Evolutionary conservation across 129 eudicot species (phyloP).

Genomic region (Escallonia rubra): DNA sequence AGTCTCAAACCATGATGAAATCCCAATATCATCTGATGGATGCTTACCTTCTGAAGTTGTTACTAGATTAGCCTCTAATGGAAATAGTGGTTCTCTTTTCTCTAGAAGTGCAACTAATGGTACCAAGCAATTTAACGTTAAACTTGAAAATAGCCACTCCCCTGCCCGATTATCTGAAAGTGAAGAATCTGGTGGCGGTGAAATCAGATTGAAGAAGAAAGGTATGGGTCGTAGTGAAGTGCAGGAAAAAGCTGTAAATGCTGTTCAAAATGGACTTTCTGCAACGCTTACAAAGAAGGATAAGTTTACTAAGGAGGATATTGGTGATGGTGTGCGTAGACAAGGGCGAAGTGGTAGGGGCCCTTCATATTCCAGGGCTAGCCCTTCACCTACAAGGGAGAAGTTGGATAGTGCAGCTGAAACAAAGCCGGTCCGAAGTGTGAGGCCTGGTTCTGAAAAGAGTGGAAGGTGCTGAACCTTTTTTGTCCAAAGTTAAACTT

Average conservation of each 20-base stretch:
- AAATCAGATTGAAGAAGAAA: conserved; percentile 43
- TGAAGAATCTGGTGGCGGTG: conserved; percentile 79
- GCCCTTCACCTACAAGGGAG: conserved; percentile 52
- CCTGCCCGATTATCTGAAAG: conserved; percentile 76
- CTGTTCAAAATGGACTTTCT: conserved; percentile 42
- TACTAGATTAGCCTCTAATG: conserved; percentile 40
- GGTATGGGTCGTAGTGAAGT: conserved; percentile 9
- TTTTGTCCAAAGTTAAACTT: conserved; percentile 1
- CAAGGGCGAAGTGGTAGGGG: conserved; percentile 87
- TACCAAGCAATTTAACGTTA: conserved; percentile 42
- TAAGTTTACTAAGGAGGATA: conserved; percentile 52
- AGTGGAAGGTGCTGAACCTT: conserved; percentile 57
- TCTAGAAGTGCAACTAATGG: conserved; percentile 41
- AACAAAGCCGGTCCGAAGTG: conserved; percentile 55
- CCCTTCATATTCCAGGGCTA: conserved; percentile 59
- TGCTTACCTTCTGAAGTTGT: conserved; percentile 67
- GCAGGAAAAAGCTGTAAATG: conserved; percentile 29
- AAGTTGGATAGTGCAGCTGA: conserved; percentile 43
- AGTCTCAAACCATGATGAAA: conserved; percentile 67
- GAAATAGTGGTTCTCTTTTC: conserved; percentile 33
- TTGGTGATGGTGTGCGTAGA: conserved; percentile 60
- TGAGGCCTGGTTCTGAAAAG: conserved; percentile 68
- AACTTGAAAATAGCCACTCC: conserved; percentile 55
- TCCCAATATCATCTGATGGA: conserved; percentile 55
- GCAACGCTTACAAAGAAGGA: conserved; percentile 46